These are phyloP conservation scores for Colletotrichum tabaci DNA, from an alignment of 2,329 filamentous ascomycete species.

Conservation along the genomic window DNA sequence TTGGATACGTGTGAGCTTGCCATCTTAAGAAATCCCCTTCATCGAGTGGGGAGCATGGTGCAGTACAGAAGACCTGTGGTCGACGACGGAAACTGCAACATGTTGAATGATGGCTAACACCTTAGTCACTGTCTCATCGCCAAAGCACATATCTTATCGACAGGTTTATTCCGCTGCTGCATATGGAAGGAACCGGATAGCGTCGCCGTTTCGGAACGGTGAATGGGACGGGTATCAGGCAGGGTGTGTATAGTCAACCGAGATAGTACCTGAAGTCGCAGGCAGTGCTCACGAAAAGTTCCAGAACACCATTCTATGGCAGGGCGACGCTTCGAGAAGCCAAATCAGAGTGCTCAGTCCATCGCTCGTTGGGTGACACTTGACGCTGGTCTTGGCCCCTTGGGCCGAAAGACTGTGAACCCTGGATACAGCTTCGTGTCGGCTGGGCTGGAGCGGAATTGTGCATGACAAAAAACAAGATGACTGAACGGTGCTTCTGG, in stretches of 20 bases:
- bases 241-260: not conserved
- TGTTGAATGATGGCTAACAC: not conserved
- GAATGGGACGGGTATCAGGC: not conserved
- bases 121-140: not conserved
- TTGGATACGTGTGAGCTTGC: not conserved
- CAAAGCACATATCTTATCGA: not conserved
- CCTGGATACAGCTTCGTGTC: not conserved
- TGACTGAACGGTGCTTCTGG: slow-evolving; percentile 10
- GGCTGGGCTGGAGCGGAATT: not conserved
- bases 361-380: not conserved
- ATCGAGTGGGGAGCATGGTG: no score
- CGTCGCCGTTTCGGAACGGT: no score
- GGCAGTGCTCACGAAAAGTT: not conserved
- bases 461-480: not conserved
- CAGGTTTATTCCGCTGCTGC: not conserved
- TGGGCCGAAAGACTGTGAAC: not conserved
- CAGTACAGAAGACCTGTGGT: no score
- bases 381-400: not conserved
- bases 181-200: not conserved
- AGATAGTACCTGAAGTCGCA: no score
- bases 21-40: no score
- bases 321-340: not conserved
- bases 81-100: not conserved
- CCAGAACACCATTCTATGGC: not conserved
- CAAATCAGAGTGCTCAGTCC: not conserved